phyloP scores from a whole-genome alignment of 768 basidiomycete species.

The Suillus clintonianus region DNA sequence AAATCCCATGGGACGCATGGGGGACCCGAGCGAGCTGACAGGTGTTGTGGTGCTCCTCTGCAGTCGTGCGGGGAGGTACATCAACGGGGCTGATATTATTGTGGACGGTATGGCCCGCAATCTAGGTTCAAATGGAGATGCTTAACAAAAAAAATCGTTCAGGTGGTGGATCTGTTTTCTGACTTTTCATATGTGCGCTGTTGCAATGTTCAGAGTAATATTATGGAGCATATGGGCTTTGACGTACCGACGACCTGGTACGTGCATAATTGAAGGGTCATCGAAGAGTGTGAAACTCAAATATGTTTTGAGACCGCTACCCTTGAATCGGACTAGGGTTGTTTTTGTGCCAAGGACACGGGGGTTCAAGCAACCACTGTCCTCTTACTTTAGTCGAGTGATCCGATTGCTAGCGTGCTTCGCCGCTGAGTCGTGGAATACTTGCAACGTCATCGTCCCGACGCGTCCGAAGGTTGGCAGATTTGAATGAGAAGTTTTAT shows the following conservation, averaged over 20 bases:
- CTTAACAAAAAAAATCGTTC: neutral
- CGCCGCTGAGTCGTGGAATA: neutral
- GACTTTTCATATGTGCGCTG: neutral
- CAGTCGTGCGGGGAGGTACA: conserved; percentile 44
- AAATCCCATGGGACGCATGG: conserved; percentile 48
- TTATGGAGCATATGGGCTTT: neutral
- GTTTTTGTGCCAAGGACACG: neutral
- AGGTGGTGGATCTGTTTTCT: conserved; percentile 27
- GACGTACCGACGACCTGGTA: neutral
- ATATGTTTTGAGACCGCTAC: neutral
- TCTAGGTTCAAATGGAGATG: neutral
- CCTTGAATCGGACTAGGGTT: neutral
- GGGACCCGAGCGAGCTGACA: conserved; percentile 40
- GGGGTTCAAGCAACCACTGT: neutral
- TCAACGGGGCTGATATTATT: conserved; percentile 44
- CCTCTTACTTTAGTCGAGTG: neutral
- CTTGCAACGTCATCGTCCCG: neutral
- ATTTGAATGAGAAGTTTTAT: neutral
- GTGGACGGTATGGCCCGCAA: conserved; percentile 38
- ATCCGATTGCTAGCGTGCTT: neutral
- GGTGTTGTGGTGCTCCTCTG: conserved; percentile 43
- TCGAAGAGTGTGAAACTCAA: neutral
- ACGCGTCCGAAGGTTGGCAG: neutral
- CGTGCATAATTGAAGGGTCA: neutral
- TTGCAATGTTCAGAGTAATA: neutral